A percentile compares a stretch with the other conserved stretches of the same genome.
Conservation (phyloP, 1,139 yeast genomes). For the Lodderomyces margitis region DNA sequence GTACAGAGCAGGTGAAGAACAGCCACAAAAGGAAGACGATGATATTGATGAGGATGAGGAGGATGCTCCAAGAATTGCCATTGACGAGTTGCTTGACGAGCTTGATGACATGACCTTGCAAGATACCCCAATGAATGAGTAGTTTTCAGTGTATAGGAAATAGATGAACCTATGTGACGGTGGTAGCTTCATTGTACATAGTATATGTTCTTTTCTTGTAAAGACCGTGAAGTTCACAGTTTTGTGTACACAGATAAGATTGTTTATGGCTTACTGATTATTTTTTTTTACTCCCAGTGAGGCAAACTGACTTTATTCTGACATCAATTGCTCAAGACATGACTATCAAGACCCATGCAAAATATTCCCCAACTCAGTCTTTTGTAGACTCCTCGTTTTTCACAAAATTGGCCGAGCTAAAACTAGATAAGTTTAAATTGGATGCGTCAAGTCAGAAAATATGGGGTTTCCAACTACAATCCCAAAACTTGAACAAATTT, state of each 20-base stretch:
- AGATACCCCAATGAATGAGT: constrained; percentile 31
- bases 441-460: constrained; percentile 48
- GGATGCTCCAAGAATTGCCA: constrained; percentile 72
- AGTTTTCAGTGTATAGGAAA: not conserved
- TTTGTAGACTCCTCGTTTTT: constrained; percentile 87
- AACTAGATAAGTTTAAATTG: constrained; percentile 64
- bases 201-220: too few relatives aligned
- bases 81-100: constrained; percentile 86
- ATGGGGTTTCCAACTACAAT: constrained; percentile 34
- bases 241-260: too few relatives aligned
- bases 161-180: too few relatives aligned
- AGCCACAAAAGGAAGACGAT: constrained; percentile 20
- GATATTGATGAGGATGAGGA: constrained; percentile 52
- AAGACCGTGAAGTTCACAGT: too few relatives aligned
- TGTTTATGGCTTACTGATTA: too few relatives aligned
- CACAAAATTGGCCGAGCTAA: constrained; percentile 62
- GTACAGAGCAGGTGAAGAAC: constrained; percentile 60
- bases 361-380: constrained; percentile 56
- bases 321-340: not conserved
- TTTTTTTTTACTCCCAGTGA: too few relatives aligned
- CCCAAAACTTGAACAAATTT: constrained; percentile 35
- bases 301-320: not conserved
- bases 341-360: constrained; percentile 1
- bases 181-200: too few relatives aligned
- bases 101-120: constrained; percentile 89